phyloP scores from a whole-genome alignment of 2,329 filamentous ascomycete species.

The Trichoderma gracile region DNA sequence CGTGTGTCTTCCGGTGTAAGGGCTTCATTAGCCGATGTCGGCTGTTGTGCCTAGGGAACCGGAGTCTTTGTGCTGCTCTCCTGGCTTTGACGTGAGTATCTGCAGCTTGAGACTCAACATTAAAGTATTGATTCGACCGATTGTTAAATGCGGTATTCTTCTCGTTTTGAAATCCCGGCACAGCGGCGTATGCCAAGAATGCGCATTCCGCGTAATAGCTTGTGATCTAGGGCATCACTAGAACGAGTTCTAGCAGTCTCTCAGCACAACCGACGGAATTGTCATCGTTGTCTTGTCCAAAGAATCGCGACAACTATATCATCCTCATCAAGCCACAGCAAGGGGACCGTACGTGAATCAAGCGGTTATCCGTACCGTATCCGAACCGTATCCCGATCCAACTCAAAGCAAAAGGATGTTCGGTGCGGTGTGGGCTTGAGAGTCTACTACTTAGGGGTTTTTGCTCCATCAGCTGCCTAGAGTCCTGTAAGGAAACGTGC shows the following conservation, averaged over 20 bases:
- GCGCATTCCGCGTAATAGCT: background rate
- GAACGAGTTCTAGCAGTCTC: background rate
- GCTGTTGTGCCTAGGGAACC: background rate
- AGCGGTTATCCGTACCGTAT: slow-evolving; percentile 5
- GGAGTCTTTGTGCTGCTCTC: background rate
- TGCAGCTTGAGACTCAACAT: background rate
- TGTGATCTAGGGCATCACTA: background rate
- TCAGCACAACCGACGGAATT: background rate
- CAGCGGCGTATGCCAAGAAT: background rate
- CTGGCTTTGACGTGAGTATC: too few relatives aligned
- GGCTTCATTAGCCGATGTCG: background rate
- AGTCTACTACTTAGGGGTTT: too few relatives aligned
- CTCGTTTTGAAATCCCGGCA: background rate
- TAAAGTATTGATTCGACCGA: too few relatives aligned
- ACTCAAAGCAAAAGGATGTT: background rate
- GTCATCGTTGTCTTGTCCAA: background rate
- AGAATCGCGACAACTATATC: background rate
- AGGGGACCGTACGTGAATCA: background rate
- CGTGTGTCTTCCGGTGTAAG: background rate
- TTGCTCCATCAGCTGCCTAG: background rate
- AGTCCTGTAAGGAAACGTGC: background rate
- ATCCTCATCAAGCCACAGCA: background rate
- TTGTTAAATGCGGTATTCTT: too few relatives aligned
- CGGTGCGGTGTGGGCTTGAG: too few relatives aligned
- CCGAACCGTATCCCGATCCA: slow-evolving; percentile 1